Conservation (phyloP, 148 eudicot genomes). For the Simmondsia chinensis region DNA sequence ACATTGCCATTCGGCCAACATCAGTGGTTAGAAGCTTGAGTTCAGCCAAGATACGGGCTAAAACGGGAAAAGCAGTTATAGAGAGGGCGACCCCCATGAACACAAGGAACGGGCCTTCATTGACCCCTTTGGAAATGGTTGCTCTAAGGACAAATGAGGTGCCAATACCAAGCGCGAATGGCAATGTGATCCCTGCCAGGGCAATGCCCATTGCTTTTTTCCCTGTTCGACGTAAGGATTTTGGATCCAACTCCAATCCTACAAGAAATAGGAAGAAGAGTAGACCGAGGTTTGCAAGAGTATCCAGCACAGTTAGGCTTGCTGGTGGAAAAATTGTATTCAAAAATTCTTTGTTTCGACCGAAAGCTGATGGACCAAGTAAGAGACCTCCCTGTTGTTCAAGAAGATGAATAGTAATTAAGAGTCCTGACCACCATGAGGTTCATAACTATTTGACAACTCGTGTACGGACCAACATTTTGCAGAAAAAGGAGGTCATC, state of each 20-base stretch:
- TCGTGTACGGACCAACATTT: no score
- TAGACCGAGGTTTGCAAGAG: slow-evolving; percentile 32
- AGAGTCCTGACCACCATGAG: no score
- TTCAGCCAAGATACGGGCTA: slow-evolving; percentile 46
- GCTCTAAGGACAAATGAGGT: slow-evolving; percentile 17
- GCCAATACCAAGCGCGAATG: slow-evolving; percentile 30
- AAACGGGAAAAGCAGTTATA: no score
- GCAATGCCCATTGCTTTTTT: slow-evolving; percentile 29
- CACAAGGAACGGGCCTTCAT: slow-evolving; percentile 19
- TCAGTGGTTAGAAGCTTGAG: slow-evolving; percentile 41
- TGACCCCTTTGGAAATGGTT: slow-evolving; percentile 17
- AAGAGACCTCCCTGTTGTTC: slow-evolving; percentile 37
- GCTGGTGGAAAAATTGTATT: slow-evolving; percentile 16
- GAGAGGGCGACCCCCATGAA: slow-evolving; percentile 50
- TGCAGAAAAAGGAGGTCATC: no score
- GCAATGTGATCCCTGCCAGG: slow-evolving; percentile 30
- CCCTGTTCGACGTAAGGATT: slow-evolving; percentile 26
- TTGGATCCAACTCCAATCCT: slow-evolving; percentile 29
- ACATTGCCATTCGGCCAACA: slow-evolving; percentile 31
- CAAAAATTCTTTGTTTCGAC: slow-evolving; percentile 19
- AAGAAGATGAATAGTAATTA: no score
- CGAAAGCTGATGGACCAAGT: slow-evolving; percentile 37
- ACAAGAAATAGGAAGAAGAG: slow-evolving; percentile 36
- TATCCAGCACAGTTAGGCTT: slow-evolving; percentile 28
- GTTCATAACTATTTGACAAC: no score